Base-by-base conservation (phyloP, 345 rosid species). In the Lepidium sativum region DNA sequence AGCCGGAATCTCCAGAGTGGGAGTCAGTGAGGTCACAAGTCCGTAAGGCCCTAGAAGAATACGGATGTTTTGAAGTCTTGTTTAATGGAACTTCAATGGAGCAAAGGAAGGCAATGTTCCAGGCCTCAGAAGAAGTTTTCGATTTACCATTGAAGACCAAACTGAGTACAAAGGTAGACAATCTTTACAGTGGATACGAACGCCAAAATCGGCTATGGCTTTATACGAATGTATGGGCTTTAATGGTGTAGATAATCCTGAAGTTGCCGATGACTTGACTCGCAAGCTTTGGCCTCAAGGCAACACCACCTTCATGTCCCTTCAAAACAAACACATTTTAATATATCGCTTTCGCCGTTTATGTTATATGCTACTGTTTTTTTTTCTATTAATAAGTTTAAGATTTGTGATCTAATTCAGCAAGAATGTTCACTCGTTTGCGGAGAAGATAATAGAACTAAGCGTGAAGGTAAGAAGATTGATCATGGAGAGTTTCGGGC, bases 31-130 rank as follows among this genome's bases (percentile, higher is more conserved):
- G 71, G 67, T 40, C 44, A 21, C 60, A 45, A 17, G 84, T 81
- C 58, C 68, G 72, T 32, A 17, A 54, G 65, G 81, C 86, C 9
- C 71, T 83, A 4, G 85, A 79, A 59, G 83, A 82, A 13, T 79
- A 71, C 33, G 88, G 92, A 6, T 82, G 84, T 65, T 86, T 83
- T 27, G 85, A 83, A 75, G 92, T 81, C 2, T 47, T 50, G 44
- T 79, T 75, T 48, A 29, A 82, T 52, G 77, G 64, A 52, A 73
- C 67, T 67, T 74, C 92, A 0, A 0, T 8, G 9, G 85, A 81
- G 35, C 64, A 63, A 13, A n/a, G 77, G 34, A 69, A 77, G 39
- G 60, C 75, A 0, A 5, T 80, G 58, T 71, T 81, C 23, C 57
- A 60, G 11, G 78, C 79, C 1, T 15, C 83, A 13, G 53, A 79